These are phyloP conservation scores for Herpetomonas tarakana DNA, from an alignment of 208 protist species.

Conservation along the genomic window DNA sequence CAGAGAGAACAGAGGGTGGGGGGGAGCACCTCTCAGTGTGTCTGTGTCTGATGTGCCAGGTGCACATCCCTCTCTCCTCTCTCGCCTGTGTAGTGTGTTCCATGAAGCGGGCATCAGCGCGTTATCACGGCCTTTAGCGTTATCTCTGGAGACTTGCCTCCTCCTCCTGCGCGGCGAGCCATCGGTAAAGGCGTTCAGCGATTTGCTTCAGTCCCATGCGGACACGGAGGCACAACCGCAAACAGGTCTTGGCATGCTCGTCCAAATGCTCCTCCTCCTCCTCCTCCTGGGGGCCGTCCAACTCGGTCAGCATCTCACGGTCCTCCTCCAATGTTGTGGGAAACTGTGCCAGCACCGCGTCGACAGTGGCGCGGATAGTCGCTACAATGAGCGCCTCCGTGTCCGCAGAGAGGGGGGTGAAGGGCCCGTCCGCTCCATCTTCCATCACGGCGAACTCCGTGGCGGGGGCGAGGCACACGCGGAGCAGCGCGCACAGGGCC, in stretches of 20 bases:
- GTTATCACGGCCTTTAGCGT: too few species aligned
- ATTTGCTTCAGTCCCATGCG: constrained; percentile 78
- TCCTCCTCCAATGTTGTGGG: constrained; percentile 66
- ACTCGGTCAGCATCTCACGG: constrained; percentile 28
- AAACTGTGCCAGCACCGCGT: constrained; percentile 57
- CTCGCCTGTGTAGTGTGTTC: too few species aligned
- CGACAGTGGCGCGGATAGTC: constrained; percentile 41
- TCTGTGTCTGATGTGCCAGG: too few species aligned
- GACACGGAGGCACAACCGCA: constrained; percentile 46
- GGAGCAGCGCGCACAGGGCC: constrained; percentile 72
- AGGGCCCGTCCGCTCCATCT: constrained; percentile 36
- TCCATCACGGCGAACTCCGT: constrained; percentile 74
- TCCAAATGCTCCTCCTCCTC: constrained; percentile 15
- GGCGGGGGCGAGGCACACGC: constrained; percentile 64
- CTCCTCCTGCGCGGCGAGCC: constrained; percentile 24
- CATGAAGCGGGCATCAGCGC: too few species aligned
- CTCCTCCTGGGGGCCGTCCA: constrained; percentile 7
- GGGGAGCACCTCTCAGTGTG: too few species aligned
- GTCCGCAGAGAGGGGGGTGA: constrained; percentile 29
- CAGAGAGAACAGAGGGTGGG: too few species aligned
- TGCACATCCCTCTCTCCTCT: too few species aligned
- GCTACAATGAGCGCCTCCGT: constrained; percentile 61
- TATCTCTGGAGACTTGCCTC: too few species aligned
- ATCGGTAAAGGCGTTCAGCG: constrained; percentile 41
- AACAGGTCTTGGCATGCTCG: constrained; percentile 24